Evolutionary conservation across 305 asterid species (phyloP).

Genomic region (Lippia alba): DNA sequence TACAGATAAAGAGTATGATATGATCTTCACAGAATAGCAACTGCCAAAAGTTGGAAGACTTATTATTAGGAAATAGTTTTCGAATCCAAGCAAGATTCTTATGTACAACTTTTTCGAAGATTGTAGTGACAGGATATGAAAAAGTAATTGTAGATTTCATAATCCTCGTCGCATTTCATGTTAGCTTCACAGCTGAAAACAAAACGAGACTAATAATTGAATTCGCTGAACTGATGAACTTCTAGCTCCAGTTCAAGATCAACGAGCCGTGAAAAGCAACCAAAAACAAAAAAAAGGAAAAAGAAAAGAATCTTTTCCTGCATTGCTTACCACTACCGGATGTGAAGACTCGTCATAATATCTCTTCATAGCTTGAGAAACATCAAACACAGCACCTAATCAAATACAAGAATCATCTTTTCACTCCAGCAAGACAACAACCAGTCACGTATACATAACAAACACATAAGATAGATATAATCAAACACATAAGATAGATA

Average conservation of each 20-base stretch:
- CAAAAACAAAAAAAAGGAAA: constrained; percentile 10
- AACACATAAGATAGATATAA: neutral
- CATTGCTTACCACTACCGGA: constrained; percentile 68
- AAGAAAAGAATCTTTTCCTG: neutral
- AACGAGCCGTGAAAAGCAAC: constrained; percentile 17
- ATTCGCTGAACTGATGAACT: neutral
- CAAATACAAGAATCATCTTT: constrained; percentile 37
- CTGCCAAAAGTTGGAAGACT: neutral
- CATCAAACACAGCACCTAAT: constrained; percentile 81
- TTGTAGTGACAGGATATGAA: constrained; percentile 1
- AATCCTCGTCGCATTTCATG: constrained; percentile 1
- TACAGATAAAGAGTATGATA: constrained; percentile 1
- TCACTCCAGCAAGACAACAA: constrained; percentile 27
- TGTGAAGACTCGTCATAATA: constrained; percentile 59
- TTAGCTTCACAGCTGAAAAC: constrained; percentile 2
- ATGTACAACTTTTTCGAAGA: neutral
- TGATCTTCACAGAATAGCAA: constrained; percentile 7
- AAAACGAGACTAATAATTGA: constrained; percentile 10
- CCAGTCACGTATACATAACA: no score
- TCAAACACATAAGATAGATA: neutral
- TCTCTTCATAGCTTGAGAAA: constrained; percentile 66
- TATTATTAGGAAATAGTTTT: neutral
- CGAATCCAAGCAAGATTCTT: neutral
- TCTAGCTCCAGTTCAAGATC: constrained; percentile 11
- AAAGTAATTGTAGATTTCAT: neutral